Base-by-base conservation (phyloP, 2,329 filamentous ascomycete genomes). In the Nothophaeocryptopus gaeumannii region DNA sequence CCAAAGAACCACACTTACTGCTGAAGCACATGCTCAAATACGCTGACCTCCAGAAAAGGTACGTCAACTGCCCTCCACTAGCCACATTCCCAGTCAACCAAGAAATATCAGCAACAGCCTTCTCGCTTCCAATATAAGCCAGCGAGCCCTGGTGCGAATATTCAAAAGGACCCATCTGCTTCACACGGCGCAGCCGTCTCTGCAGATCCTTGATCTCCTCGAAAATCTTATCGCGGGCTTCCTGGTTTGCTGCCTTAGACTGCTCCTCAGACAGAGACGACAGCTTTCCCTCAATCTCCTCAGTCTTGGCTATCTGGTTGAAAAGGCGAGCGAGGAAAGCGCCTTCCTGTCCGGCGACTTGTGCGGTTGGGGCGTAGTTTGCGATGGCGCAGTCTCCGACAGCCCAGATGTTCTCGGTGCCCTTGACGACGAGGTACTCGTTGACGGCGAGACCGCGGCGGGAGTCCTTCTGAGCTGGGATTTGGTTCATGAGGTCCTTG, bases 1-100 rank as follows among this genome's bases (percentile, higher is more conserved):
- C 45, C 34, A 46, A 40, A 38, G 38, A 36, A 43, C 13, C 16
- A n/a, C 41, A 55, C 89, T 84, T 81, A 93, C 89, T 91, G 84
- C 91, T 97, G 74, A 99, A 99, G 83, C 92, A 96, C 93, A 99
- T 99, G 80, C 89, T 96, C 71, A 99, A 78, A 73, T 99, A 99
- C 47, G 92, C 93, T 68, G 88, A 95, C 70, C 91, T 83, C 93
- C 93, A 99, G 83, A 99, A 99, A 61, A 96, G 82, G 76, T 95
- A 99, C 49, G 93, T 99, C 74, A 97, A 78, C 53, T 68, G 66
- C 69, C 93, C 93, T 68, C 92, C 93, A 39, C 86, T 89, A 55
- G 93, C 92, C 63, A 99, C 81, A 77, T 97, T 99, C 60, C 93
- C 93, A 66, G 93, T 95, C 76, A 95, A 84, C 92, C 93, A 99